Conservation (phyloP, 495 filamentous ascomycete species). For the Penicillium argentinense region DNA sequence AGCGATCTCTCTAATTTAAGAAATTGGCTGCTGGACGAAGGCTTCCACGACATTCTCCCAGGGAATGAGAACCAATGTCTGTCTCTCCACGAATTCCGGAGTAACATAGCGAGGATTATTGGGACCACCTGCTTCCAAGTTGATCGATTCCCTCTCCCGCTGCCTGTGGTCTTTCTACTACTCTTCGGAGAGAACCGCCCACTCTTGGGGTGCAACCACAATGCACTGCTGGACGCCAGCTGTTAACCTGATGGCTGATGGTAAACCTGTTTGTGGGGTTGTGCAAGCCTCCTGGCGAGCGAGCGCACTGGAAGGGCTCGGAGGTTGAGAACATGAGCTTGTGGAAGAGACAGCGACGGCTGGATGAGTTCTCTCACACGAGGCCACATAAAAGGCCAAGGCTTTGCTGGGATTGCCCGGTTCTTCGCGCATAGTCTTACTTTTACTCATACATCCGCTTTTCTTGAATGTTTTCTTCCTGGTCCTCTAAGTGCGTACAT, state of each 20-base stretch:
- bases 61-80: no score
- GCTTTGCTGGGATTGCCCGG: background rate
- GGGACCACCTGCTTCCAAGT: conserved; percentile 1
- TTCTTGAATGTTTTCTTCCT: background rate
- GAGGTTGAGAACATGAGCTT: background rate
- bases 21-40: no score
- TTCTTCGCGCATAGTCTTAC: background rate
- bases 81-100: no score
- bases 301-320: background rate
- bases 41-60: no score
- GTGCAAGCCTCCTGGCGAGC: background rate
- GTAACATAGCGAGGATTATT: no score
- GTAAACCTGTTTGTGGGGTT: background rate
- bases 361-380: background rate
- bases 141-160: background rate
- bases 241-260: conserved; percentile 1
- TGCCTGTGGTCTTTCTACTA: conserved; percentile 5
- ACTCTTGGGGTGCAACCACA: conserved; percentile 4
- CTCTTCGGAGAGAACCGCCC: conserved; percentile 1
- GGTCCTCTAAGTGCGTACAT: no score
- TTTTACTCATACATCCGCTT: background rate
- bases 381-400: background rate
- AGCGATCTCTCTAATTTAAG: no score
- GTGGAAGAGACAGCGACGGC: conserved; percentile 2
- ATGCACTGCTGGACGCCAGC: conserved; percentile 3